Percentiles rank a stretch among this genome's conserved stretches.
Conservation (phyloP, 352 stramenopile species). For the Phytophthora citrophthora region DNA sequence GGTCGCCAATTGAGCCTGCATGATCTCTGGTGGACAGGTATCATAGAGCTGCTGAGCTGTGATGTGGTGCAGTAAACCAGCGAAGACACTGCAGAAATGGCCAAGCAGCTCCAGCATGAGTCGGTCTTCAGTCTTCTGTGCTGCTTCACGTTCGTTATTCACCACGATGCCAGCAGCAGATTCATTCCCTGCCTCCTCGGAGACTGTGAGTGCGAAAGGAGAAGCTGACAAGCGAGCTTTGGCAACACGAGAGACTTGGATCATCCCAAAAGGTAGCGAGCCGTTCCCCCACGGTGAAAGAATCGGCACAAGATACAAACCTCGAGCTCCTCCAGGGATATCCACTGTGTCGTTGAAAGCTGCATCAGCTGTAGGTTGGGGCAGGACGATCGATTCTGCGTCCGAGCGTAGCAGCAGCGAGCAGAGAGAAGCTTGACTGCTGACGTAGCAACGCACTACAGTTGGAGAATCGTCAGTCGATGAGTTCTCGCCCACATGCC, state of each 20-base stretch:
- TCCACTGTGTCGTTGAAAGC: conserved; percentile 80
- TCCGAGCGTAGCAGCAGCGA: conserved; percentile 25
- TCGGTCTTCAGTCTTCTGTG: conserved; percentile 57
- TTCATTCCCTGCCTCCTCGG: conserved; percentile 7
- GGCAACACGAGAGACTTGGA: conserved; percentile 65
- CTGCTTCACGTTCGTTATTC: conserved; percentile 43
- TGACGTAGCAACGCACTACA: conserved; percentile 67
- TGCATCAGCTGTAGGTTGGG: conserved; percentile 54
- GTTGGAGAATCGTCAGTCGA: conserved; percentile 13
- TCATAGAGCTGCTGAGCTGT: conserved; percentile 57
- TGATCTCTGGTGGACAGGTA: conserved; percentile 55
- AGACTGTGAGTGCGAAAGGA: conserved; percentile 25
- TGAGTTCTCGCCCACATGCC: conserved; percentile 49
- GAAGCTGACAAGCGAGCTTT: conserved; percentile 27
- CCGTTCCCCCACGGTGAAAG: conserved; percentile 49
- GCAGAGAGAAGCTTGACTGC: conserved; percentile 66
- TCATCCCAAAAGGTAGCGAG: conserved; percentile 56
- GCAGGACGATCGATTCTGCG: conserved; percentile 34
- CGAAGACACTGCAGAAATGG: conserved; percentile 63
- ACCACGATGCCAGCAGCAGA: conserved; percentile 25
- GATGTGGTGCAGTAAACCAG: conserved; percentile 62
- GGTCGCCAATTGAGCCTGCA: conserved; percentile 51
- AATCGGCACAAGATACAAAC: conserved; percentile 68
- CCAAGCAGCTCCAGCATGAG: conserved; percentile 63
- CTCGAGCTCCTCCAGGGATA: conserved; percentile 56